Conservation (phyloP, 1,284 basidiomycete species). For the Ceratobasidium sp. region DNA sequence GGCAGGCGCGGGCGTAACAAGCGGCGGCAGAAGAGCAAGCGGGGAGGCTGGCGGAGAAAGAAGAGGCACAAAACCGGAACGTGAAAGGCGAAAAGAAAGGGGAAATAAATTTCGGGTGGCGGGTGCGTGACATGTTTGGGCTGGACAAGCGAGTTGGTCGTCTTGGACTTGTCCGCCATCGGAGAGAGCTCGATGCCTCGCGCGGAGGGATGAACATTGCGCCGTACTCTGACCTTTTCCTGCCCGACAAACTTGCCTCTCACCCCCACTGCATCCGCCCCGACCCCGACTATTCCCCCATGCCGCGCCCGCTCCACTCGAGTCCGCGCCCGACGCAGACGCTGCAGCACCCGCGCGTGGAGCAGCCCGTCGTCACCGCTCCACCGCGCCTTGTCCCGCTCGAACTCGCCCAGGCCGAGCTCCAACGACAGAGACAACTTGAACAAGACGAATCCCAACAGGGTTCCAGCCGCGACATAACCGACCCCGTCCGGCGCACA, state of each 20-base stretch:
- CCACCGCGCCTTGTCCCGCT: slow-evolving; percentile 28
- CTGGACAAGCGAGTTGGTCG: not conserved
- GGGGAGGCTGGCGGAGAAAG: not conserved
- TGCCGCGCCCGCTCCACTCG: slow-evolving; percentile 41
- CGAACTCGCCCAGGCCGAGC: slow-evolving; percentile 28
- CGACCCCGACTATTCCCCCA: slow-evolving; percentile 40
- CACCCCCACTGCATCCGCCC: slow-evolving; percentile 26
- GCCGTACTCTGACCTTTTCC: slow-evolving; percentile 19
- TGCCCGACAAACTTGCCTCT: slow-evolving; percentile 21
- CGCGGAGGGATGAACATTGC: slow-evolving; percentile 39
- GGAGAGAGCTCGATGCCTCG: slow-evolving; percentile 39
- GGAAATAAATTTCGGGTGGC: slow-evolving; percentile 28
- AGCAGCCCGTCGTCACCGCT: slow-evolving; percentile 22
- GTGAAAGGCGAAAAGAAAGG: not conserved
- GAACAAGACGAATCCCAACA: slow-evolving; percentile 15
- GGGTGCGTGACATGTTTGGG: slow-evolving; percentile 9
- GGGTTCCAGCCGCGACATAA: slow-evolving; percentile 1
- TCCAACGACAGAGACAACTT: not conserved
- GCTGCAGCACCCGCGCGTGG: slow-evolving; percentile 10
- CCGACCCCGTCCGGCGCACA: slow-evolving; percentile 24
- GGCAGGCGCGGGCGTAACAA: not conserved
- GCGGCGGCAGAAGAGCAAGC: too few relatives aligned
- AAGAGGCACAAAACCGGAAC: too few relatives aligned
- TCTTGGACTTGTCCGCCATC: slow-evolving; percentile 13
- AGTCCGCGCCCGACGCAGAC: slow-evolving; percentile 37